Evolutionary conservation across 1,284 basidiomycete species (phyloP), one percentile per base, ranked within the genome.

Genomic region (Trametes pubescens): DNA sequence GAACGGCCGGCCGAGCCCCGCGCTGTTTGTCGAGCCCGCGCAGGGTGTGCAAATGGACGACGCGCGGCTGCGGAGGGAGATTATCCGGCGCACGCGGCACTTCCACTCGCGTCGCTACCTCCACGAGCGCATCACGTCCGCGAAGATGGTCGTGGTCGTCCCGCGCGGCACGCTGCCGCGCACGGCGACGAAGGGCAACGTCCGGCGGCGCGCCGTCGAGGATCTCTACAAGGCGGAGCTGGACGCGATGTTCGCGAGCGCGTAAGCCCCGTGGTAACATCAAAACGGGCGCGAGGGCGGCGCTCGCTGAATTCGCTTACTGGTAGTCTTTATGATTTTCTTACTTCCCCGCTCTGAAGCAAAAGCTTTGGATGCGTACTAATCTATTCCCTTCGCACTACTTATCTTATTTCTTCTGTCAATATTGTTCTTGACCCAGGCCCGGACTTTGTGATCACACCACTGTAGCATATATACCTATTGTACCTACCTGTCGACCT

Each of bases 141-240:
- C 82, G 21, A 80, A 84, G 56, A 78, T 86, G 77, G 82, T 90
- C 69, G 74, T 90, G 54, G 75, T 90, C 44, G 87, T 89, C 2
- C 77, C 84, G 21, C 72, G 77, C 29, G 81, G 82, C 44, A 80
- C 86, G 0, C 78, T 90, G 44, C 88, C 88, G 37, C 80, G 89
- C 62, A 90, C 89, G 0, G 82, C 80, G 24, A 90, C 88, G 16
- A 90, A 90, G 74, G 88, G 89, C 16, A 90, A 90, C 69, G 84
- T 90, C 64, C 81, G 89, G 40, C 82, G 88, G 65, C 81, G 79
- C 64, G 87, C 85, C 21, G 86, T 89, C 37, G 88, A 90, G 74
- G 85, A 86, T 51, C 71, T 77, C 35, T 87, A 82, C 76, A 79
- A 79, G 71, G 70, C 71, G 29, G 76, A 81, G 43, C 77, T 90